phyloP scores from a whole-genome alignment of 2,329 filamentous ascomycete genomes.

The Seiridium unicorne region DNA sequence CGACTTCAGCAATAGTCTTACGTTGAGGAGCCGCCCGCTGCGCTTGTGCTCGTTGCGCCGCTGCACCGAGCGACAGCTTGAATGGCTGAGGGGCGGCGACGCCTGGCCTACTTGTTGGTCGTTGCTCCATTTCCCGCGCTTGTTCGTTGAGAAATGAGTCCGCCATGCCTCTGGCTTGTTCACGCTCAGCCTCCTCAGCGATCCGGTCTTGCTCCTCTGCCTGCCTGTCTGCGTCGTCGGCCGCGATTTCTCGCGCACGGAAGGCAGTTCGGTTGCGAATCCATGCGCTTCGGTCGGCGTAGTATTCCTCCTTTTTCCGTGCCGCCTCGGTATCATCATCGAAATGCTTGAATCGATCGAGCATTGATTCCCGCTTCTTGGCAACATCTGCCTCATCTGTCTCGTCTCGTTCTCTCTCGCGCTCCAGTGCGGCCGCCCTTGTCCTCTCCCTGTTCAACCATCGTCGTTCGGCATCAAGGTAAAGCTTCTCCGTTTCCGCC shows the following conservation, averaged over 20 bases:
- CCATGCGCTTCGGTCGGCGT: constrained; percentile 83
- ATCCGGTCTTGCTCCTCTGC: constrained; percentile 75
- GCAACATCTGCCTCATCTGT: constrained; percentile 68
- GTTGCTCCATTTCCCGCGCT: constrained; percentile 69
- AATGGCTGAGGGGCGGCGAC: constrained; percentile 69
- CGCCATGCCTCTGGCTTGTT: constrained; percentile 79
- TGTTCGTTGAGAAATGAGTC: constrained; percentile 88
- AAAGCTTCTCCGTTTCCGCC: constrained; percentile 75
- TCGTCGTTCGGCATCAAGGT: constrained; percentile 80
- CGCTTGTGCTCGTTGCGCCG: constrained; percentile 69
- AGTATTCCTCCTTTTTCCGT: constrained; percentile 76
- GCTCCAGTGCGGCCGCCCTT: constrained; percentile 78
- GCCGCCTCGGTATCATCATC: constrained; percentile 83
- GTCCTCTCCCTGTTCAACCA: constrained; percentile 90
- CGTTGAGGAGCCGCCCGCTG: constrained; percentile 57
- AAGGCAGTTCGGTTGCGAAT: constrained; percentile 75
- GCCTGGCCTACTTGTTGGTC: constrained; percentile 32
- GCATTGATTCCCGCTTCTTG: constrained; percentile 64
- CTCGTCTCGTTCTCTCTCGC: constrained; percentile 78
- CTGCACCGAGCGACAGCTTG: constrained; percentile 89
- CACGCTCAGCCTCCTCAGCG: constrained; percentile 67
- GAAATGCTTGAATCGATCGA: constrained; percentile 74
- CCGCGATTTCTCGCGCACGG: constrained; percentile 68
- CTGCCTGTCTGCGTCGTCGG: constrained; percentile 80
- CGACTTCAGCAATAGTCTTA: constrained; percentile 88